phyloP scores from a whole-genome alignment of 352 stramenopile genomes.

The Pythium phragmitis region DNA sequence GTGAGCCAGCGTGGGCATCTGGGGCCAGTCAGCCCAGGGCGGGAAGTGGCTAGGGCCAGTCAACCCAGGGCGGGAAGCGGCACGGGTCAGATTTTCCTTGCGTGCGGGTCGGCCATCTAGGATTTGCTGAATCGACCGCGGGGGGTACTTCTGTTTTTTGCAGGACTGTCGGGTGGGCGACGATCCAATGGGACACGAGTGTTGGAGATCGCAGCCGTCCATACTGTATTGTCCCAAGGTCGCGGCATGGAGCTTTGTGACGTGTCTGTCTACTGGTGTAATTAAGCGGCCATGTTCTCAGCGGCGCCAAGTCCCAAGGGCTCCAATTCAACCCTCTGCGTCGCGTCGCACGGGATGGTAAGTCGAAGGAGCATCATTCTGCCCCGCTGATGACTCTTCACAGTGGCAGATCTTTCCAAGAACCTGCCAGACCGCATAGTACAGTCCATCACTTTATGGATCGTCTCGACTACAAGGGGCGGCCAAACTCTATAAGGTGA shows the following conservation, averaged over 20 bases:
- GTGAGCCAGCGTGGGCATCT: too few relatives aligned
- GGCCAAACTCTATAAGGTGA: background rate
- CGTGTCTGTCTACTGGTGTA: background rate
- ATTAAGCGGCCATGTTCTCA: background rate
- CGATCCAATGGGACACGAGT: background rate
- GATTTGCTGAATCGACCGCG: too few relatives aligned
- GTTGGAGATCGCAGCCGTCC: background rate
- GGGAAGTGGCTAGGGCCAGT: too few relatives aligned
- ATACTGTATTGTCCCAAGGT: background rate
- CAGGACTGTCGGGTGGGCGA: too few relatives aligned
- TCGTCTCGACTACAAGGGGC: too few relatives aligned
- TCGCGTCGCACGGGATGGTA: background rate
- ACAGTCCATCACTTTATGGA: background rate
- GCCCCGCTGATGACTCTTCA: background rate
- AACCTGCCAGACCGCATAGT: background rate
- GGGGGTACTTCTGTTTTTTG: too few relatives aligned
- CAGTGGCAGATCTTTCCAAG: conserved; percentile 1
- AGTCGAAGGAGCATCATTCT: background rate
- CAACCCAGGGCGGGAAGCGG: too few relatives aligned
- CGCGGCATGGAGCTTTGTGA: background rate
- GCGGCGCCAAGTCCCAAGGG: too few relatives aligned
- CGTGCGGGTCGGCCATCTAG: too few relatives aligned
- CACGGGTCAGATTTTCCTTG: too few relatives aligned
- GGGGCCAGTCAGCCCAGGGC: too few relatives aligned
- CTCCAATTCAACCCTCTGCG: background rate